phyloP scores from a whole-genome alignment of 1,284 basidiomycete genomes.

The Irpex sp. region DNA sequence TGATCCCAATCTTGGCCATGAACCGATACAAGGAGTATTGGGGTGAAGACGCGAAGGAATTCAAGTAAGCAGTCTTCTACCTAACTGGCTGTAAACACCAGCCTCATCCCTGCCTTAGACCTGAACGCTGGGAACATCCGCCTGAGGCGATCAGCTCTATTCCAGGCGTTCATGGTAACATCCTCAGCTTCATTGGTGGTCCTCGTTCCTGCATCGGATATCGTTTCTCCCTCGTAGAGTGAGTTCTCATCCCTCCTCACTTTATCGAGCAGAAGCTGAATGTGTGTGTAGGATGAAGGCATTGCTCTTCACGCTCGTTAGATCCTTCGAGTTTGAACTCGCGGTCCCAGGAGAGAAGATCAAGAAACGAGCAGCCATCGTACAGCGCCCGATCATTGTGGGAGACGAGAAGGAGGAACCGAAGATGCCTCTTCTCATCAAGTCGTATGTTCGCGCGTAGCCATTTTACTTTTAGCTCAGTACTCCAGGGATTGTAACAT shows the following conservation, averaged over 20 bases:
- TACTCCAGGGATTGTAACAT: too few relatives aligned
- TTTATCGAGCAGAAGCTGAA: neutral
- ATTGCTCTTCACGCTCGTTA: conserved; percentile 64
- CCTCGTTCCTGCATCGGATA: conserved; percentile 75
- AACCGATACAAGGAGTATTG: conserved; percentile 58
- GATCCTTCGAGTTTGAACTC: conserved; percentile 65
- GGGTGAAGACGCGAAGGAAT: conserved; percentile 63
- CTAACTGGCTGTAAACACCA: neutral
- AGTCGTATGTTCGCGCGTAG: conserved; percentile 20
- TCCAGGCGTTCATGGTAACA: conserved; percentile 67
- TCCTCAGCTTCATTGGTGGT: conserved; percentile 70
- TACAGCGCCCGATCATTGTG: conserved; percentile 25
- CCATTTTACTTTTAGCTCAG: too few relatives aligned
- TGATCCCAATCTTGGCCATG: conserved; percentile 56
- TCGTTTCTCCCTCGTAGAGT: conserved; percentile 77
- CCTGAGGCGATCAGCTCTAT: conserved; percentile 53
- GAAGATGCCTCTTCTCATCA: conserved; percentile 30
- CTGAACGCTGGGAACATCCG: conserved; percentile 65
- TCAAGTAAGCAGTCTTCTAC: conserved; percentile 43
- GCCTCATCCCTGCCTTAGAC: conserved; percentile 40
- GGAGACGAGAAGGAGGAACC: conserved; percentile 18
- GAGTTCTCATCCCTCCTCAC: conserved; percentile 22
- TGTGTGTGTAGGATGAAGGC: conserved; percentile 51
- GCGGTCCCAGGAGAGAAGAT: conserved; percentile 44
- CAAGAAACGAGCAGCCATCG: conserved; percentile 24